phyloP scores from a whole-genome alignment of 768 basidiomycete genomes.

The Tulasnella sp. region DNA sequence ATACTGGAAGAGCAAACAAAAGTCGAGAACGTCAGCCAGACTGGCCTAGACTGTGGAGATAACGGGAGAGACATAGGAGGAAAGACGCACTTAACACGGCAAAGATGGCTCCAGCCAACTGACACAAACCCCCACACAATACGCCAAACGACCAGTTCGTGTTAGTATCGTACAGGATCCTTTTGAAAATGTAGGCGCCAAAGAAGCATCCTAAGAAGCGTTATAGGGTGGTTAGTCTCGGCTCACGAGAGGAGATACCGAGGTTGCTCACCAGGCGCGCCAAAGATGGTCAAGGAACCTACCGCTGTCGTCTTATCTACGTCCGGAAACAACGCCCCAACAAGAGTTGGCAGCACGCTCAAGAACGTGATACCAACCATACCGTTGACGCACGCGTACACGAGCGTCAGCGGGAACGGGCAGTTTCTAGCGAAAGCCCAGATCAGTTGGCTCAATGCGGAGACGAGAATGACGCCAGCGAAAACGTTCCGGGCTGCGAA shows the following conservation, averaged over 20 bases:
- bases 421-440: not conserved
- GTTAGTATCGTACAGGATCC: not conserved
- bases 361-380: not conserved
- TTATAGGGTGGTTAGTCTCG: not conserved
- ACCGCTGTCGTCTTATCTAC: not conserved
- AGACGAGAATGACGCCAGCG: not conserved
- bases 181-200: not conserved
- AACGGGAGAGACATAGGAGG: no score
- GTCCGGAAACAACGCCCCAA: not conserved
- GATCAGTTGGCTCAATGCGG: not conserved
- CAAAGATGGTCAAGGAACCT: not conserved
- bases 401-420: not conserved
- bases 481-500: not conserved
- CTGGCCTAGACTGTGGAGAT: no score
- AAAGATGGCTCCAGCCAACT: no score
- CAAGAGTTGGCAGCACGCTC: not conserved
- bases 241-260: not conserved
- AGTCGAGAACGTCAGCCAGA: no score
- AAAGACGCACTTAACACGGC: no score
- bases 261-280: not conserved
- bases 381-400: constrained; percentile 1
- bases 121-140: no score
- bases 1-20: no score
- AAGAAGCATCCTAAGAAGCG: not conserved
- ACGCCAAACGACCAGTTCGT: no score